Evolutionary conservation across 2,329 filamentous ascomycete species (phyloP).

Genomic region (Epichloe aotearoae): DNA sequence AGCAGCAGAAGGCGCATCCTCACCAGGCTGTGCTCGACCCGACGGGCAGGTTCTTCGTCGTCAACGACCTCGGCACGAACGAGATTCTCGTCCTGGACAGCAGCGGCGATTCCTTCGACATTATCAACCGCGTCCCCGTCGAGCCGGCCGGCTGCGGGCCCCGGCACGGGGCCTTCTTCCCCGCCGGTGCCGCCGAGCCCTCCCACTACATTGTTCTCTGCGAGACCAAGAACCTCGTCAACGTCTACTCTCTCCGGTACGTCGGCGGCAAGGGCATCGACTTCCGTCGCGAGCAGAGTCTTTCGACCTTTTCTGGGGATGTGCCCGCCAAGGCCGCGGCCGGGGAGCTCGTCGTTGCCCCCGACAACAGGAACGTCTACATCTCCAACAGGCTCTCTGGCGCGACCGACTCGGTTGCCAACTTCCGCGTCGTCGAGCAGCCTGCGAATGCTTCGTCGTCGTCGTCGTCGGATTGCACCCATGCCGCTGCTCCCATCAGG

Average conservation of each 20-base stretch:
- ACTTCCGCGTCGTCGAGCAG: slow-evolving; percentile 23
- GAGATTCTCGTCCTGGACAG: slow-evolving; percentile 32
- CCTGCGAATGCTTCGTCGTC: neutral
- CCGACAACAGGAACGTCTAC: slow-evolving; percentile 32
- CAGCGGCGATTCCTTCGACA: slow-evolving; percentile 24
- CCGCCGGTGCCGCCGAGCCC: slow-evolving; percentile 17
- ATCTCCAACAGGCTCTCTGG: slow-evolving; percentile 37
- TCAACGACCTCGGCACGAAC: slow-evolving; percentile 37
- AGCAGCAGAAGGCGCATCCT: slow-evolving; percentile 19
- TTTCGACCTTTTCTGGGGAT: slow-evolving; percentile 28
- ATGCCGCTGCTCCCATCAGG: slow-evolving; percentile 8
- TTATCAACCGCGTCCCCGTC: slow-evolving; percentile 22
- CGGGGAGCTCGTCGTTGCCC: slow-evolving; percentile 30
- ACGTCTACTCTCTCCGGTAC: slow-evolving; percentile 30
- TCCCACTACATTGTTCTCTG: slow-evolving; percentile 34
- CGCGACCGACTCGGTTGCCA: slow-evolving; percentile 32
- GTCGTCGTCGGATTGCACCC: slow-evolving; percentile 6
- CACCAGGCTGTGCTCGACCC: slow-evolving; percentile 37
- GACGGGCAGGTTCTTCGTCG: slow-evolving; percentile 33
- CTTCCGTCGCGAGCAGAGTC: slow-evolving; percentile 23
- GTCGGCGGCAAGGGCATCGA: slow-evolving; percentile 17
- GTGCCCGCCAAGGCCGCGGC: slow-evolving; percentile 26
- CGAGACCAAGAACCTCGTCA: slow-evolving; percentile 31
- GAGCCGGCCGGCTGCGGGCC: slow-evolving; percentile 30
- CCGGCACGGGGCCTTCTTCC: slow-evolving; percentile 37